These are phyloP conservation scores for Boletus reticuloceps DNA, from an alignment of 768 basidiomycete species.

Conservation along the genomic window DNA sequence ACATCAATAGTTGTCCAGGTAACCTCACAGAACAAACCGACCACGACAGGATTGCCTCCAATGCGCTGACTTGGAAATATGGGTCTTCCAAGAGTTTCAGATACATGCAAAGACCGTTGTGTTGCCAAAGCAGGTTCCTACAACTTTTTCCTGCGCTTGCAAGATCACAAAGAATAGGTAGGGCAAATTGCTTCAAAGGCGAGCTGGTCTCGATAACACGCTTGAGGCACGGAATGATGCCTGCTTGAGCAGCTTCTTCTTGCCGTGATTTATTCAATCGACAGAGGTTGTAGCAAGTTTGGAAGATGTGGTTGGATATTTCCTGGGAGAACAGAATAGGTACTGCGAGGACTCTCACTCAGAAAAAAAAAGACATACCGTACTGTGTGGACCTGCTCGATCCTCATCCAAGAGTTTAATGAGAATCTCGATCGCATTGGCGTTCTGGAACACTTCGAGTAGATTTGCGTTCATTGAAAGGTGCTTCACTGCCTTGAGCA, in stretches of 20 bases:
- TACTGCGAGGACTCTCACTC: background rate
- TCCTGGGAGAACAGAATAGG: slow-evolving; percentile 53
- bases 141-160: slow-evolving; percentile 94
- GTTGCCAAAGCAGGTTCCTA: slow-evolving; percentile 86
- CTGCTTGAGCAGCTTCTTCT: slow-evolving; percentile 95
- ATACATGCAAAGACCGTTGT: slow-evolving; percentile 85
- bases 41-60: slow-evolving; percentile 92
- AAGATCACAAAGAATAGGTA: slow-evolving; percentile 95
- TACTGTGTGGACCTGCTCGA: slow-evolving; percentile 71
- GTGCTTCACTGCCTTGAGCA: slow-evolving; percentile 95
- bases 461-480: slow-evolving; percentile 90
- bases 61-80: slow-evolving; percentile 88
- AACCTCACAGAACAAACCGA: slow-evolving; percentile 31
- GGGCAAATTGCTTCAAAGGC: slow-evolving; percentile 93
- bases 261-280: slow-evolving; percentile 91
- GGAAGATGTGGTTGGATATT: slow-evolving; percentile 96
- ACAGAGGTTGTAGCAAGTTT: slow-evolving; percentile 95
- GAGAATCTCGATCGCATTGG: slow-evolving; percentile 92
- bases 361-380: slow-evolving; percentile 47
- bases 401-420: slow-evolving; percentile 82
- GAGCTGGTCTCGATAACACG: slow-evolving; percentile 85
- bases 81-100: slow-evolving; percentile 76
- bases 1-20: background rate
- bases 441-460: slow-evolving; percentile 92
- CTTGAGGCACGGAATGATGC: slow-evolving; percentile 89